These are phyloP conservation scores for Leishmania gerbilli DNA, from an alignment of 208 protist genomes.

Conservation along the genomic window DNA sequence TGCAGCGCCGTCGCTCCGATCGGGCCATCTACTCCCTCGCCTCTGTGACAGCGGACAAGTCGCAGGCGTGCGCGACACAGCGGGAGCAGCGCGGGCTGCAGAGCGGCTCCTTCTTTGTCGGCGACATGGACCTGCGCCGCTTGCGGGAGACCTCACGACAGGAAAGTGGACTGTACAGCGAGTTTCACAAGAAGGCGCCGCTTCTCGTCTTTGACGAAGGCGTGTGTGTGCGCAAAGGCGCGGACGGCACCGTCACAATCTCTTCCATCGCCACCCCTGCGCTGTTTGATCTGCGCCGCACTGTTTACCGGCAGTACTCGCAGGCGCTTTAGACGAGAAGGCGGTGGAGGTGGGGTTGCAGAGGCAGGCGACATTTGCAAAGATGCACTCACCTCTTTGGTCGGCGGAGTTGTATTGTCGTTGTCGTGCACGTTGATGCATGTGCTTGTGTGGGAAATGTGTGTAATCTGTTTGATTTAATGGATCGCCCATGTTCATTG, in stretches of 20 bases:
- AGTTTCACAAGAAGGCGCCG: conserved; percentile 77
- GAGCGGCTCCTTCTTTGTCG: conserved; percentile 85
- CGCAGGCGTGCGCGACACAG: conserved; percentile 62
- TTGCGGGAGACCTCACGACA: conserved; percentile 59
- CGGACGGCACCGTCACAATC: conserved; percentile 73
- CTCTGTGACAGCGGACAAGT: conserved; percentile 42
- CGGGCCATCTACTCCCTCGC: conserved; percentile 46
- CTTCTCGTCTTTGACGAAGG: conserved; percentile 85
- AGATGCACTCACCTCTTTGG: not conserved
- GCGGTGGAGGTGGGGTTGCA: not conserved
- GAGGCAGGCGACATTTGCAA: not conserved
- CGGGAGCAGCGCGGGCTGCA: conserved; percentile 57
- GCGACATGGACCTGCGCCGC: conserved; percentile 63
- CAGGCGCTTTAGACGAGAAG: conserved; percentile 52
- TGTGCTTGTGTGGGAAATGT: not conserved
- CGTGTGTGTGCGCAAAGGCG: conserved; percentile 75
- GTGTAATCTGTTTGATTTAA: not conserved
- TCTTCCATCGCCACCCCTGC: conserved; percentile 78
- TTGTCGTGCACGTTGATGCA: not conserved
- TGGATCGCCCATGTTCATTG: not conserved
- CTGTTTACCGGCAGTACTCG: conserved; percentile 80
- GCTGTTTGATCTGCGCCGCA: conserved; percentile 72
- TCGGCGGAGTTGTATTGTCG: not conserved
- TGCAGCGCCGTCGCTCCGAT: conserved; percentile 33
- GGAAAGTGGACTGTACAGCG: conserved; percentile 59